These are phyloP conservation scores for Fusarium subglutinans DNA, from an alignment of 2,329 filamentous ascomycete genomes.

Conservation along the genomic window DNA sequence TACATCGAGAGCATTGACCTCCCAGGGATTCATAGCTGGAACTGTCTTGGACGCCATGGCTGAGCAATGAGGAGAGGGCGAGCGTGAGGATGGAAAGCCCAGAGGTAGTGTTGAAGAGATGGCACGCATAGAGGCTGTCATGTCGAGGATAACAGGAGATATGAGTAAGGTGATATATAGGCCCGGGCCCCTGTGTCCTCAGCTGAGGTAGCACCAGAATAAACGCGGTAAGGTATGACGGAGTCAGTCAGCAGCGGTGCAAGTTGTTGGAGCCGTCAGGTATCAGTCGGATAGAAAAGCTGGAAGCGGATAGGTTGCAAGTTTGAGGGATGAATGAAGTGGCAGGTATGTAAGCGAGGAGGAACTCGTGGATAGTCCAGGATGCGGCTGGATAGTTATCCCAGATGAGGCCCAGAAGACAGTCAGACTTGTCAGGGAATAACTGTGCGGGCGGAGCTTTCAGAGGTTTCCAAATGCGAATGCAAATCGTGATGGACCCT, in stretches of 20 bases:
- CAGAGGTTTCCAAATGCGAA: slow-evolving; percentile 14
- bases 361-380: neutral
- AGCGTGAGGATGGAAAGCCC: slow-evolving; percentile 3
- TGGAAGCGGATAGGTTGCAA: slow-evolving; percentile 5
- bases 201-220: neutral
- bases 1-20: slow-evolving; percentile 40
- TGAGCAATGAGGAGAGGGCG: slow-evolving; percentile 6
- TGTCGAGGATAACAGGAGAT: neutral
- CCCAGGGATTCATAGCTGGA: slow-evolving; percentile 41
- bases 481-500: slow-evolving; percentile 30
- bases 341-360: slow-evolving; percentile 8
- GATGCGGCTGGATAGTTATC: slow-evolving; percentile 31
- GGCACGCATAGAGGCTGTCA: slow-evolving; percentile 30
- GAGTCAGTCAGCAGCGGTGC: neutral
- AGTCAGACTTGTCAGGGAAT: neutral
- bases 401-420: neutral
- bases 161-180: slow-evolving; percentile 20
- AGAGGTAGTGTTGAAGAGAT: slow-evolving; percentile 22
- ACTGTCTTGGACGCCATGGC: slow-evolving; percentile 30
- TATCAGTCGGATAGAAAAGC: slow-evolving; percentile 16
- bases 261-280: slow-evolving; percentile 5
- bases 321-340: slow-evolving; percentile 5
- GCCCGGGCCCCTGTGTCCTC: neutral
- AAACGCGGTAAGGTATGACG: slow-evolving; percentile 19
- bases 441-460: slow-evolving; percentile 1